phyloP scores from a whole-genome alignment of 495 filamentous ascomycete genomes.

The Penicillium crystallinum region DNA sequence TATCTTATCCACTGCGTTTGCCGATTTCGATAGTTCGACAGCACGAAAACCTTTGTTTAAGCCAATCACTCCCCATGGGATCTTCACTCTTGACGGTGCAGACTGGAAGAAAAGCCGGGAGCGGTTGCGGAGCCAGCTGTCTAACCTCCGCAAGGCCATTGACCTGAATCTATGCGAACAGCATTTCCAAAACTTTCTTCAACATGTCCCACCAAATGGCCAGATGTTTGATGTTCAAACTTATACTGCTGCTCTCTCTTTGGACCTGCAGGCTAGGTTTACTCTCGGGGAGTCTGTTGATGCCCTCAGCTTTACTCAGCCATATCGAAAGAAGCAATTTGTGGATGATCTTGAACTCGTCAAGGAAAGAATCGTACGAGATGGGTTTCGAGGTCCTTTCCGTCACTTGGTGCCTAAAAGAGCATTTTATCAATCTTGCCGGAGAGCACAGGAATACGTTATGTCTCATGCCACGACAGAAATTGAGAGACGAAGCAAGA shows the following conservation, averaged over 20 bases:
- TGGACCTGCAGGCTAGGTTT: slow-evolving; percentile 13
- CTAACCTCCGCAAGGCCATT: slow-evolving; percentile 9
- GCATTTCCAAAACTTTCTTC: neutral
- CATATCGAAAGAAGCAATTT: slow-evolving; percentile 10
- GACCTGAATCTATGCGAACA: slow-evolving; percentile 10
- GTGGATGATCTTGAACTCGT: slow-evolving; percentile 3
- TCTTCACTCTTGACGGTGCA: slow-evolving; percentile 15
- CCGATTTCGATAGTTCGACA: slow-evolving; percentile 15
- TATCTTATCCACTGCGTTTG: slow-evolving; percentile 8
- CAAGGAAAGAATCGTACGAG: neutral
- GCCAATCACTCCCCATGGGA: slow-evolving; percentile 17
- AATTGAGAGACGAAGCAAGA: neutral
- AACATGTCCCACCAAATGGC: slow-evolving; percentile 1
- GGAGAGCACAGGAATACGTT: neutral
- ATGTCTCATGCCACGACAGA: neutral
- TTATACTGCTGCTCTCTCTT: slow-evolving; percentile 4
- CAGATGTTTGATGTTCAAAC: slow-evolving; percentile 8
- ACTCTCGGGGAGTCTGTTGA: slow-evolving; percentile 14
- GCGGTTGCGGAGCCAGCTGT: slow-evolving; percentile 8
- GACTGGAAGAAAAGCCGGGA: slow-evolving; percentile 12
- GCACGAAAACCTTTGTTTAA: slow-evolving; percentile 12
- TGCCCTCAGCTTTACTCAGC: slow-evolving; percentile 6
- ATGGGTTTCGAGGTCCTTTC: neutral
- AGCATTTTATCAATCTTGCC: neutral
- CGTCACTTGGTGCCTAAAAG: neutral